Base-by-base conservation (phyloP, 257 asterid species). In the Eustoma russellianum region DNA sequence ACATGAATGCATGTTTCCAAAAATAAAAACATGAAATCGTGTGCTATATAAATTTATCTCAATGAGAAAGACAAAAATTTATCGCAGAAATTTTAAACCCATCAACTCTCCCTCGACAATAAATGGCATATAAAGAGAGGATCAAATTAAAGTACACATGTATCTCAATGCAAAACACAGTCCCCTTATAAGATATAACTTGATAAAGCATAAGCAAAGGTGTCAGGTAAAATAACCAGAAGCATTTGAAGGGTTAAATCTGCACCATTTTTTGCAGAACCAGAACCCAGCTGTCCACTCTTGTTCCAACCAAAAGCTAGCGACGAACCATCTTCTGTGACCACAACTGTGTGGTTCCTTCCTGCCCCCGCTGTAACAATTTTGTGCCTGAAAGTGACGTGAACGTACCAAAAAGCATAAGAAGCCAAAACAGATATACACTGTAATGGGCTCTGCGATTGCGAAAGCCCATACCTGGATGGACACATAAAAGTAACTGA, bases 291-390 rank as follows among this genome's bases (percentile, higher is more conserved):
- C 71, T 85, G 97, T 53, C 99, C 99, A 30, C 85, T 90, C 69
- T 92, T 88, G 62, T 92, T 92, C 95, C 94, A 92, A 53, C 99
- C 99, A 74, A 92, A 92, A 52, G 94, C 82, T 68, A 85, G 67
- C 9, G 95, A 85, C 18, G 61, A 65, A 13, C 85, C 91, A 46
- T 85, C 93, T 60, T 79, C 95, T 16, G 95, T 83, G 41, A 88
- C 83, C 52, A 88, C 93, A 60, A 92, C 94, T 3, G 97, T 70
- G 70, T 92, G 99, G 72, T 69, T 71, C 82, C 78, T 82, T 55
- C 99, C 99, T 66, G 97, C 74, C 50, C 78, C 91, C 2, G 95
- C 95, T 71, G 44, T 57, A 55, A 88, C 65, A 49, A 88, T 53
- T 50, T 92, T 92, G 58, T 85, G 70, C 78, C 99, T 92, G 73